Conservation (phyloP, 129 eudicot species). For the Centrapalus pauciflorus region DNA sequence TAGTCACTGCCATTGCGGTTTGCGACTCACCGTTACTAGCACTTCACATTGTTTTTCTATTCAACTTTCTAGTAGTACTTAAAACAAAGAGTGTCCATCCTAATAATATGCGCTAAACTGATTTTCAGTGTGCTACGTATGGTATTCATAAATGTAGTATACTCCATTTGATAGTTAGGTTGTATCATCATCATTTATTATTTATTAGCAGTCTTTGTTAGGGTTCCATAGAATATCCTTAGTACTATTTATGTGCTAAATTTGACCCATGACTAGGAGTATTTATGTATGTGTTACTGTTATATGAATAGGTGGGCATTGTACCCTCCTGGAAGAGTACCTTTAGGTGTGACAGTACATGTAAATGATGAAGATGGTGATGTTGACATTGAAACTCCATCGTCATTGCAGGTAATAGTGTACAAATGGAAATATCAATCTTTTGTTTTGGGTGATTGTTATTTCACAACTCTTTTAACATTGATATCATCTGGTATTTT, state of each 20-base stretch:
- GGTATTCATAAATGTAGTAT: too few relatives aligned
- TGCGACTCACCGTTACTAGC: not conserved
- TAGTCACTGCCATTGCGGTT: not conserved
- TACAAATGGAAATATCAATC: not conserved
- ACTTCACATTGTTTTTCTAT: not conserved
- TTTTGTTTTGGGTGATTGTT: not conserved
- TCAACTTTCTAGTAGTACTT: not conserved
- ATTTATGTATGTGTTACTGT: not conserved
- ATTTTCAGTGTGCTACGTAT: not conserved
- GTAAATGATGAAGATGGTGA: constrained; percentile 99
- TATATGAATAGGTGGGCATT: constrained; percentile 78
- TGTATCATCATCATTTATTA: too few relatives aligned
- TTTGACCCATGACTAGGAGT: not conserved
- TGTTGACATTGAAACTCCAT: constrained; percentile 84
- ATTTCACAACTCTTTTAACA: not conserved
- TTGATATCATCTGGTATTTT: not conserved
- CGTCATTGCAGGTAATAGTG: constrained; percentile 82
- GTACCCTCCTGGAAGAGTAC: constrained; percentile 99
- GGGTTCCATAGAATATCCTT: not conserved
- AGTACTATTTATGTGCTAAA: not conserved
- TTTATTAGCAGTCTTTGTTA: too few relatives aligned
- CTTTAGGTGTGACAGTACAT: constrained; percentile 93
- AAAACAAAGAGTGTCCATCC: not conserved
- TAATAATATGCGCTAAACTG: too few relatives aligned
- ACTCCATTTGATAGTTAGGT: too few relatives aligned